These are phyloP conservation scores for Puccinia coronata DNA, from an alignment of 1,284 basidiomycete genomes.

Conservation along the genomic window DNA sequence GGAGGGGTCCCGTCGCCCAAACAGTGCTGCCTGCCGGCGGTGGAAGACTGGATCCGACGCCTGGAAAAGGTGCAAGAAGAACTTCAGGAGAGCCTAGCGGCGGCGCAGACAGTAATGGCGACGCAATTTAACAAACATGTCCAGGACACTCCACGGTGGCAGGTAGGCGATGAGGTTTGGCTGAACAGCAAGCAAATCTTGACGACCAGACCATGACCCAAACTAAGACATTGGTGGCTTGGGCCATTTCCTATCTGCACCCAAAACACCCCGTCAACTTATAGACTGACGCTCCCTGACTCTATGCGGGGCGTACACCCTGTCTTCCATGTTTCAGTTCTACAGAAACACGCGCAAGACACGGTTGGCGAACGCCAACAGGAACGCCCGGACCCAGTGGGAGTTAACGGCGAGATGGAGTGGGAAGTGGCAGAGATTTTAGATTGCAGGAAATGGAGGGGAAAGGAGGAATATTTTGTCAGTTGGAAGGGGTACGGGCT, in stretches of 20 bases:
- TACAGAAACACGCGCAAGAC: neutral
- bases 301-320: conserved; percentile 2
- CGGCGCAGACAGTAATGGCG: too few species aligned
- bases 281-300: neutral
- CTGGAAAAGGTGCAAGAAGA: neutral
- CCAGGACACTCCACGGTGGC: neutral
- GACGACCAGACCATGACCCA: conserved; percentile 15
- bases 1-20: neutral
- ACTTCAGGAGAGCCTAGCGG: too few species aligned
- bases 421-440: neutral
- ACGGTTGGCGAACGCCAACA: neutral
- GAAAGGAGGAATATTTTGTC: neutral
- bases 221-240: conserved; percentile 3
- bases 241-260: neutral
- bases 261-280: neutral
- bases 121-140: neutral
- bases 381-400: neutral
- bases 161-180: neutral
- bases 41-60: neutral
- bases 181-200: conserved; percentile 9
- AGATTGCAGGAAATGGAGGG: neutral
- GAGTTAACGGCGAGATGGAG: neutral
- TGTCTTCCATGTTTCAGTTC: neutral
- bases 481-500: neutral
- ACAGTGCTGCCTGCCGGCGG: neutral